Conservation (phyloP, 306 rosid species). For the Gillenia trifoliata region DNA sequence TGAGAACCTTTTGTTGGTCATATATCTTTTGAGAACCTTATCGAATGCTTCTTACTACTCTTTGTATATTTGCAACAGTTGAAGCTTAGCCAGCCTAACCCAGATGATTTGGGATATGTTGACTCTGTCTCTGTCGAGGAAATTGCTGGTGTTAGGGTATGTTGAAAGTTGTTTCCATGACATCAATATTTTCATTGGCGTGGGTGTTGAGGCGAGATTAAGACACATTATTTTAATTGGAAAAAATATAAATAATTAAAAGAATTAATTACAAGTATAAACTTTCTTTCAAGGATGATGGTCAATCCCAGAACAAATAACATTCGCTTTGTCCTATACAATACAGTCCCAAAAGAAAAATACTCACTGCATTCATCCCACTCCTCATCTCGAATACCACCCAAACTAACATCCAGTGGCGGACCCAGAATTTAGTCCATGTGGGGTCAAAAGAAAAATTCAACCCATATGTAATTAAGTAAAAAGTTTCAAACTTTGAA, state of each 20-base stretch:
- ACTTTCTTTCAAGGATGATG: neutral
- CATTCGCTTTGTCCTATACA: too few species aligned
- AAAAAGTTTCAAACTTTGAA: too few species aligned
- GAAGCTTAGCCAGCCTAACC: conserved; percentile 91
- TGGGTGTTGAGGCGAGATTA: neutral
- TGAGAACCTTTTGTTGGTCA: neutral
- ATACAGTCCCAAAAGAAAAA: too few species aligned
- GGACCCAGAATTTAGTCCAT: too few species aligned
- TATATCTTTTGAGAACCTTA: neutral
- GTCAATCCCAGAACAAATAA: too few species aligned
- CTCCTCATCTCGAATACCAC: too few species aligned
- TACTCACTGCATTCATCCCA: too few species aligned
- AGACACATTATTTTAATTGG: neutral
- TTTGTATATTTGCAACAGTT: conserved; percentile 45
- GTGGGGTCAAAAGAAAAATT: too few species aligned
- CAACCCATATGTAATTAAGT: too few species aligned
- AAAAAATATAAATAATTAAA: too few species aligned
- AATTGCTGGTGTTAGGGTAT: conserved; percentile 91
- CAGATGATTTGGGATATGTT: conserved; percentile 82
- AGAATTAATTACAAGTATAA: neutral
- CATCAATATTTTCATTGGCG: neutral
- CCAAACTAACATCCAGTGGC: too few species aligned
- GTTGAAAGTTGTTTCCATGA: conserved; percentile 12
- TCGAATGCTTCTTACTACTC: conserved; percentile 10
- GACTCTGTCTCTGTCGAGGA: conserved; percentile 86